Evolutionary conservation across 2,329 filamentous ascomycete species (phyloP).

Genomic region (Aureobasidium sp.): DNA sequence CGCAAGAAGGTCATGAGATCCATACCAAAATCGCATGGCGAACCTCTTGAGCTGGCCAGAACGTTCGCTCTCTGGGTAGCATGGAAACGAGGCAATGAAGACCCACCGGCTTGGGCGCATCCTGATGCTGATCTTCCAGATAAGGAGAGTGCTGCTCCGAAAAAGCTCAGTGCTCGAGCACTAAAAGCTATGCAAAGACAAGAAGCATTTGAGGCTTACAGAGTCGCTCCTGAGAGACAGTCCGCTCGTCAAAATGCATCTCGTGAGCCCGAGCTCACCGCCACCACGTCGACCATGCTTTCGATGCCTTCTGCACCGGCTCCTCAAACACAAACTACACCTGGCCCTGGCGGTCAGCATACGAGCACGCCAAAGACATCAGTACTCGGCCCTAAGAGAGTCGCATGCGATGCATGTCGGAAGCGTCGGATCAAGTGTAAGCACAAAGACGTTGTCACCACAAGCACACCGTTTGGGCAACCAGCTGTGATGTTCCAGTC

Average conservation of each 20-base stretch:
- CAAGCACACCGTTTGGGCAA: constrained; percentile 7
- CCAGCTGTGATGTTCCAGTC: constrained; percentile 14
- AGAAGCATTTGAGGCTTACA: constrained; percentile 37
- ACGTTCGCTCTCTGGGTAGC: constrained; percentile 59
- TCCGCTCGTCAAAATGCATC: constrained; percentile 32
- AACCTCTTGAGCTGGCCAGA: constrained; percentile 53
- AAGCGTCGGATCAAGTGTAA: constrained; percentile 57
- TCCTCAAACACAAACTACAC: constrained; percentile 24
- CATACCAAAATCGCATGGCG: constrained; percentile 55
- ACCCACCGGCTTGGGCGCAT: constrained; percentile 55
- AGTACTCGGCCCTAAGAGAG: constrained; percentile 52
- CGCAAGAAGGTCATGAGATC: constrained; percentile 55
- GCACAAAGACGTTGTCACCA: constrained; percentile 49
- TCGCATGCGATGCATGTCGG: constrained; percentile 57
- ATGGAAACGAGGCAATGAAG: constrained; percentile 60
- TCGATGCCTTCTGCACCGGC: constrained; percentile 12
- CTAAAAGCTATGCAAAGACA: constrained; percentile 51
- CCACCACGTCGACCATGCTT: neutral
- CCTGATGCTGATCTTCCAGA: constrained; percentile 49
- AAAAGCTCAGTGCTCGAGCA: constrained; percentile 49
- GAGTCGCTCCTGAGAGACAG: constrained; percentile 37
- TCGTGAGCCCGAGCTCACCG: constrained; percentile 19
- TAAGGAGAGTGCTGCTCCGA: constrained; percentile 41
- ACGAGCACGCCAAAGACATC: constrained; percentile 49
- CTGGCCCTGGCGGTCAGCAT: constrained; percentile 24